Base-by-base conservation (phyloP, 169 alveolate genomes). In the Theileria sp. region DNA sequence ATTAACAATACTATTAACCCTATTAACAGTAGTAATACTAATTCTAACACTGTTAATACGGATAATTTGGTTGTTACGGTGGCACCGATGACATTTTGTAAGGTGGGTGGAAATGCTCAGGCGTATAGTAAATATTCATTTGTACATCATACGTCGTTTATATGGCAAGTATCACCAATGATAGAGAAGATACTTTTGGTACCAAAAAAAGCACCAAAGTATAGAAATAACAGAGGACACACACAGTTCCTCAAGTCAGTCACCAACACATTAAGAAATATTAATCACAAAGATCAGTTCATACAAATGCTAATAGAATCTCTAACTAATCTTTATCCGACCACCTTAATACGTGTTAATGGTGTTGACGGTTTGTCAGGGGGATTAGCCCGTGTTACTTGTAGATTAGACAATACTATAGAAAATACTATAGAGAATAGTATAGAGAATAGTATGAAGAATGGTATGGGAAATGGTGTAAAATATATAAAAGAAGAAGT, bases 61-160 rank as follows among this genome's bases (percentile, higher is more conserved):
- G 30, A n/a, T 3, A 8, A n/a, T 5, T n/a, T n/a, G n/a, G n/a
- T n/a, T n/a, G n/a, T n/a, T n/a, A n/a, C n/a, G n/a, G n/a, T n/a
- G n/a, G n/a, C n/a, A n/a, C 26, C 25, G 32, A 15, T 13, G 7
- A 13, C 1, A n/a, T 36, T 62, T 30, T 79, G 68, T 77, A 91
- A 91, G 64, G 90, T 91, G 15, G 94, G 92, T 12, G 94, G 94
- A 3, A 91, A 91, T 80, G 91, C 94, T 9, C 93, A 87, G 68
- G 92, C 94, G 5, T 87, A 68, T 77, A 69, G 82, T 9, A 81
- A 71, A 56, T 61, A 86, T 68, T 83, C 89, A 26, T 91, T 91
- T 85, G 93, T 87, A 15, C 92, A 91, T 65, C 94, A 91, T 77
- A 87, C 91, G 21, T 86, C 86, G n/a, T 87, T 87, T 80, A 68